These are phyloP conservation scores for Boletus sp. DNA, from an alignment of 768 basidiomycete species.

Conservation along the genomic window DNA sequence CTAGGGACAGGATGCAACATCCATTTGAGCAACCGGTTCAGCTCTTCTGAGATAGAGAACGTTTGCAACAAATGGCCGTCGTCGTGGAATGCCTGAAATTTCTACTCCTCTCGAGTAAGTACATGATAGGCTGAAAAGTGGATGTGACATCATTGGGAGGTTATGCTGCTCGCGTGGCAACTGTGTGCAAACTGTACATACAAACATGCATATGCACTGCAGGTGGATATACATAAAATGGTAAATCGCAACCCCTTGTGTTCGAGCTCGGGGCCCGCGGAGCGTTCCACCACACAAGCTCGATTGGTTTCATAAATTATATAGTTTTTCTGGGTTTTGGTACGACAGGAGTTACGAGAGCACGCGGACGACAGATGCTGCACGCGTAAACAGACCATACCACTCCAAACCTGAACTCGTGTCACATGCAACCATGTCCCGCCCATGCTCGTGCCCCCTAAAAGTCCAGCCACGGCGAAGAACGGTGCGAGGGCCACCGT, in stretches of 20 bases:
- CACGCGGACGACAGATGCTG: slow-evolving; percentile 1
- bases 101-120: too few relatives aligned
- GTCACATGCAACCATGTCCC: slow-evolving; percentile 1
- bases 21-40: not conserved
- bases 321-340: slow-evolving; percentile 8
- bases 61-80: not conserved
- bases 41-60: not conserved
- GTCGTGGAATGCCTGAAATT: not conserved
- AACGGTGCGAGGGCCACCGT: not conserved
- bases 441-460: not conserved
- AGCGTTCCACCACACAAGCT: too few relatives aligned
- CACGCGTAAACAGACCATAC: slow-evolving; percentile 6
- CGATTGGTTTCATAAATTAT: not conserved
- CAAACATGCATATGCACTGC: too few relatives aligned
- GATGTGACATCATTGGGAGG: too few relatives aligned
- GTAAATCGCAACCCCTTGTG: too few relatives aligned
- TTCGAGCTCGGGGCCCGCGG: too few relatives aligned
- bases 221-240: too few relatives aligned
- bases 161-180: too few relatives aligned
- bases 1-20: not conserved
- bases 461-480: not conserved
- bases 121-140: too few relatives aligned
- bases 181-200: too few relatives aligned
- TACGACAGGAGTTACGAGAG: slow-evolving; percentile 5
- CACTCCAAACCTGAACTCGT: slow-evolving; percentile 9